Base-by-base conservation (phyloP, 2,329 filamentous ascomycete species). In the Diaporthe vaccinii region DNA sequence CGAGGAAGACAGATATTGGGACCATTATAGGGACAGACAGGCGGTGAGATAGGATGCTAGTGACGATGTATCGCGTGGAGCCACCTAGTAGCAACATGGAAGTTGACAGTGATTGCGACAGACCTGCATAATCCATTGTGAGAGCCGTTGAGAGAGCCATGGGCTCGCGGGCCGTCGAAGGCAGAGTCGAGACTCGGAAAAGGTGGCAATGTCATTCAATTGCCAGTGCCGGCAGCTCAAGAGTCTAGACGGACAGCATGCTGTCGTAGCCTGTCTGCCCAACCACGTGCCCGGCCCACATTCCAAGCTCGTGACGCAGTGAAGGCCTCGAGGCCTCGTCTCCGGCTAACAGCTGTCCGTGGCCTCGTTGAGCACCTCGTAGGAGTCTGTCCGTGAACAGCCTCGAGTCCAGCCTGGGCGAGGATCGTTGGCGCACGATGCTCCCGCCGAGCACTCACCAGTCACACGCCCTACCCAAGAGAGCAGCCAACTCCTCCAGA, bases 401-500 rank as follows among this genome's bases (percentile, higher is more conserved):
- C 15, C 15, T 49, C 41, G 44, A n/a, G 41, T 53, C 46, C 22
- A 20, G 22, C 65, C n/a, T 39, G 65, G n/a, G 46, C 46, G 6
- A 28, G 22, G 46, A 12, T 14, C 10, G n/a, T 53, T 25, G 65
- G 46, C 65, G 53, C 14, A 55, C 15, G 49, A 36, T 31, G 41
- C n/a, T 17, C 31, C 61, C 10, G 39, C 39, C 25, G 34, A 39
- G 28, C 55, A 71, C 78, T 75, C 78, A 91, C 92, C 93, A 95
- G 82, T 94, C 91, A 82, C 93, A 94, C 72, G 89, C 88, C 75
- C 82, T 85, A 1, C 85, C 88, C 36, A 95, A 81, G 74, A 95
- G 78, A 20, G 79, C 84, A 0, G 92, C 93, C 80, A 96, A 83
- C 79, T 90, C 85, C 83, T 96, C 93, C 75, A 97, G 82, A 78